phyloP scores from a whole-genome alignment of 306 rosid genomes.

The Fragaria nilgerrensis region DNA sequence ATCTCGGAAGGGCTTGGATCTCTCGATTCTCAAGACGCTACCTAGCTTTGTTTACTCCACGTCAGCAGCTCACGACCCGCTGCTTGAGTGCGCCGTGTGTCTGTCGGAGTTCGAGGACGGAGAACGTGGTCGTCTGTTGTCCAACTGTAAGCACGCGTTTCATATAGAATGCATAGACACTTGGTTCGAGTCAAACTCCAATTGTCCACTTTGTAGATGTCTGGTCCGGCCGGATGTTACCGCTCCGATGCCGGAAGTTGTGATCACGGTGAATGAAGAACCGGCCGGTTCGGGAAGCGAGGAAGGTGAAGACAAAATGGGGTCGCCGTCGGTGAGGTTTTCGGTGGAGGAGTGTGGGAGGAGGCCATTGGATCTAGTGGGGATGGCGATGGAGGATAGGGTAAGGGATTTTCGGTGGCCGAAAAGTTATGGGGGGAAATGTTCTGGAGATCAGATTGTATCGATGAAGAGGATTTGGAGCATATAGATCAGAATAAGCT shows the following conservation, averaged over 20 bases:
- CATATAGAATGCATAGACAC: constrained; percentile 43
- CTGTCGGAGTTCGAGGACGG: constrained; percentile 42
- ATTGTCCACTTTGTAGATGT: constrained; percentile 53
- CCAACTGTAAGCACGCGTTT: constrained; percentile 49
- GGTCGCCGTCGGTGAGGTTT: constrained; percentile 16
- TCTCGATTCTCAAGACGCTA: constrained; percentile 39
- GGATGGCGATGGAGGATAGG: constrained; percentile 16
- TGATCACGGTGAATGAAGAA: constrained; percentile 3
- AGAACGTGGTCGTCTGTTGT: constrained; percentile 38
- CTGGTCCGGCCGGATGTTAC: constrained; percentile 18
- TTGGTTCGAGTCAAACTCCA: constrained; percentile 54
- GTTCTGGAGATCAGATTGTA: constrained; percentile 5
- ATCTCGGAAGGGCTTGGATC: constrained; percentile 20
- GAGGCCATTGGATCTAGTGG: constrained; percentile 24
- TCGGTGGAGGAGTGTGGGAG: constrained; percentile 28
- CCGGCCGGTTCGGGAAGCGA: not conserved
- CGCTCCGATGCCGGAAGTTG: not conserved
- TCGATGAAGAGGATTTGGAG: constrained; percentile 36
- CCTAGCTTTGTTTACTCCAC: constrained; percentile 38
- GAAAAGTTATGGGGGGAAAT: not conserved
- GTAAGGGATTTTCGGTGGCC: constrained; percentile 1
- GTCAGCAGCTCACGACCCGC: not conserved
- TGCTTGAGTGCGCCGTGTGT: constrained; percentile 51
- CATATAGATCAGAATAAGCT: not conserved
- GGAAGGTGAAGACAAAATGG: not conserved